Percentiles rank a stretch among this genome's conserved stretches.
phyloP scores from a whole-genome alignment of 768 basidiomycete species.

The Psilocybe sp. region DNA sequence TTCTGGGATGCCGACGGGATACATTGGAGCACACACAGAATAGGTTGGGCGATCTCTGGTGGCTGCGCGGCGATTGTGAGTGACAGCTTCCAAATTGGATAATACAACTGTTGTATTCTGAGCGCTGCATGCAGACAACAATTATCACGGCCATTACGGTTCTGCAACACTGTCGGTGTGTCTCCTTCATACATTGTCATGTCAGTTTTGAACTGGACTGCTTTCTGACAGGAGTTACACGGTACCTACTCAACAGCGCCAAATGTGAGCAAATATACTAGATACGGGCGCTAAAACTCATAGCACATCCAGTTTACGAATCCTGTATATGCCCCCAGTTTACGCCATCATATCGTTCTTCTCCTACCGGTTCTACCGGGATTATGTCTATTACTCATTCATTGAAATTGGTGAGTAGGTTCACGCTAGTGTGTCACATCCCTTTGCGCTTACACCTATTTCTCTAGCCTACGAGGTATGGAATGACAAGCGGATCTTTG shows the following conservation, averaged over 20 bases:
- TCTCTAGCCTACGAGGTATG: slow-evolving; percentile 65
- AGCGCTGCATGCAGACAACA: slow-evolving; percentile 44
- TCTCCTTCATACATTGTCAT: slow-evolving; percentile 1
- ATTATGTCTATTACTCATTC: slow-evolving; percentile 57
- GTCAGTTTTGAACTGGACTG: neutral
- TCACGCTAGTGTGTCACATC: neutral
- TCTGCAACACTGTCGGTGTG: slow-evolving; percentile 62
- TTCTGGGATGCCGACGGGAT: slow-evolving; percentile 58
- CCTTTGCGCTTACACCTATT: slow-evolving; percentile 9
- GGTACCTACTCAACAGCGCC: slow-evolving; percentile 71
- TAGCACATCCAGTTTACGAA: slow-evolving; percentile 51
- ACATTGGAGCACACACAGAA: slow-evolving; percentile 61
- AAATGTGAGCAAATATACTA: slow-evolving; percentile 52
- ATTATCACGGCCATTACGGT: slow-evolving; percentile 57
- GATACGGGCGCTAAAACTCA: neutral
- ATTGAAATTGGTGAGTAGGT: slow-evolving; percentile 36
- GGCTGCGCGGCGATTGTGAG: slow-evolving; percentile 52
- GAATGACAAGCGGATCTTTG: slow-evolving; percentile 3
- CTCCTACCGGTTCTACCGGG: slow-evolving; percentile 80
- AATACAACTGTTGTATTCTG: slow-evolving; percentile 2
- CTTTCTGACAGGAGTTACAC: slow-evolving; percentile 57
- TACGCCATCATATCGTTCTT: slow-evolving; percentile 84
- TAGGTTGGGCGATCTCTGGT: slow-evolving; percentile 76
- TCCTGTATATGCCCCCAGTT: slow-evolving; percentile 81
- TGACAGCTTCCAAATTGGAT: neutral